phyloP scores from a whole-genome alignment of 495 filamentous ascomycete genomes.

The Neurospora africana region DNA sequence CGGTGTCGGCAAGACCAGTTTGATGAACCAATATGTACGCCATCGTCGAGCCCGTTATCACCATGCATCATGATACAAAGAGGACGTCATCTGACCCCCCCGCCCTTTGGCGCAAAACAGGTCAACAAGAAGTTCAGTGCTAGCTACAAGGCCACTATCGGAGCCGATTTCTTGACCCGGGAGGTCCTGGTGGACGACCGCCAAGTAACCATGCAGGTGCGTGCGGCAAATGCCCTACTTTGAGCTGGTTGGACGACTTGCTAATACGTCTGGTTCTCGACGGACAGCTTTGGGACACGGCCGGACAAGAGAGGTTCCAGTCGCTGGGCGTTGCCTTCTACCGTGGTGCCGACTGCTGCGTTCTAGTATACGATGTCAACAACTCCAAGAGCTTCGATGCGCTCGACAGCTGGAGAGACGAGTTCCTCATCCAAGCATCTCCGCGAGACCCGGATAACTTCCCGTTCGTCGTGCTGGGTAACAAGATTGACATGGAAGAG shows the following conservation, averaged over 20 bases:
- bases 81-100: slow-evolving; percentile 2
- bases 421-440: slow-evolving; percentile 95
- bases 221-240: slow-evolving; percentile 9
- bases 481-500: slow-evolving; percentile 98
- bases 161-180: slow-evolving; percentile 96
- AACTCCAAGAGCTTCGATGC: slow-evolving; percentile 99
- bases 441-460: slow-evolving; percentile 96
- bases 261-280: slow-evolving; percentile 3
- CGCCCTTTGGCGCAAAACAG: slow-evolving; percentile 31
- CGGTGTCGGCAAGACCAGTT: slow-evolving; percentile 96
- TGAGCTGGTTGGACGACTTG: not conserved
- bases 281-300: slow-evolving; percentile 89
- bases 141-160: slow-evolving; percentile 99
- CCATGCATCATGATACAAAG: not conserved
- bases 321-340: slow-evolving; percentile 98
- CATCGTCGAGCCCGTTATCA: not conserved
- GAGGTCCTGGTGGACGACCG: slow-evolving; percentile 96
- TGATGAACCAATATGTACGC: slow-evolving; percentile 99
- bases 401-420: slow-evolving; percentile 95
- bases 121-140: slow-evolving; percentile 99
- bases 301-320: slow-evolving; percentile 95
- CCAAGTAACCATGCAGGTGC: slow-evolving; percentile 95
- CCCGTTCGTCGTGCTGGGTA: slow-evolving; percentile 94
- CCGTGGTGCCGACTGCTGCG: slow-evolving; percentile 95
- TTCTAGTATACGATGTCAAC: slow-evolving; percentile 97